These are phyloP conservation scores for Prunus kanzakura DNA, from an alignment of 306 rosid genomes.

Conservation along the genomic window DNA sequence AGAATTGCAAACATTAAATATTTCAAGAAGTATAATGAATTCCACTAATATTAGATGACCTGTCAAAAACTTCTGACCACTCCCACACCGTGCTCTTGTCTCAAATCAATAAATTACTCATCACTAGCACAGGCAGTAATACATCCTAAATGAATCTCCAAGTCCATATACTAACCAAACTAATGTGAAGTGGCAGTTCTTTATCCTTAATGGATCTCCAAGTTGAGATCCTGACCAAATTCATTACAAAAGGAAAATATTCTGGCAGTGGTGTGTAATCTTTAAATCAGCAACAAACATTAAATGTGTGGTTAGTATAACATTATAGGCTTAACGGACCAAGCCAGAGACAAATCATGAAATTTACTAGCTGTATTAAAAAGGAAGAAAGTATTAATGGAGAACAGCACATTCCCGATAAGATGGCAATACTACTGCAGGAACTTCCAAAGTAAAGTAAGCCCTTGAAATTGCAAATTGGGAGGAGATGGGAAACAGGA, in stretches of 20 bases:
- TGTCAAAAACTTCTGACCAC: background rate
- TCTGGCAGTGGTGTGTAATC: background rate
- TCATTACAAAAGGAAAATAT: background rate
- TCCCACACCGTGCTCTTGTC: background rate
- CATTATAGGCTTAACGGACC: background rate
- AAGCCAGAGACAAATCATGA: background rate
- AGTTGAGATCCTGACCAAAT: background rate
- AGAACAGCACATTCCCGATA: background rate
- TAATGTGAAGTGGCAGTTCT: background rate
- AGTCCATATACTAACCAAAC: background rate
- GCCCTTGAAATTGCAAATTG: background rate
- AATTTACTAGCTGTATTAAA: background rate
- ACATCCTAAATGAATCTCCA: background rate
- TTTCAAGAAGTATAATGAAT: background rate
- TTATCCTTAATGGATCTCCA: background rate
- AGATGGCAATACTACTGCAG: background rate
- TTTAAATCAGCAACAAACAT: background rate
- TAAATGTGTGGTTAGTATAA: background rate
- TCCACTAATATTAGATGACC: background rate
- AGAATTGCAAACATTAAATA: background rate
- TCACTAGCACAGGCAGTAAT: background rate
- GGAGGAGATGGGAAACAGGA: background rate
- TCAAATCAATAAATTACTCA: background rate
- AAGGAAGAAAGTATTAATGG: background rate
- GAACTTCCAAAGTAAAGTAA: background rate